Evolutionary conservation across 2,329 filamentous ascomycete genomes (phyloP).

Genomic region (Cadophora malorum): DNA sequence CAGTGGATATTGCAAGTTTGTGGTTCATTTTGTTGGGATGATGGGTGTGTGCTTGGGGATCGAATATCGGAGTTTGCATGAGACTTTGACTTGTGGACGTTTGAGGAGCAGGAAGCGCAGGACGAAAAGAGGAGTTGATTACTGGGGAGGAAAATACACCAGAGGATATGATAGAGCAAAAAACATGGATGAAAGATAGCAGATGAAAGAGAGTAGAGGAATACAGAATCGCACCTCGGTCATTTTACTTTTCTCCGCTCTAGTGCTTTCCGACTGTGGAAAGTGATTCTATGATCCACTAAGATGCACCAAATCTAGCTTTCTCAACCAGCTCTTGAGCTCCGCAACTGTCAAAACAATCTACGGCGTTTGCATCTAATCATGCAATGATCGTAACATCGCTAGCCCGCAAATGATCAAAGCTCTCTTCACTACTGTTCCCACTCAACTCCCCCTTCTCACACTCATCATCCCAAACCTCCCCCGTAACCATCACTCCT

Average conservation of each 20-base stretch:
- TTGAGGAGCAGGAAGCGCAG: not conserved
- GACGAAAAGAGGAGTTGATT: not conserved
- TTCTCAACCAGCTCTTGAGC: not conserved
- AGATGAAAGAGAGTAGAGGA: conserved; percentile 10
- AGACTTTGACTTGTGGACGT: not conserved
- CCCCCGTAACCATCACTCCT: conserved; percentile 38
- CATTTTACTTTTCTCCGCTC: not conserved
- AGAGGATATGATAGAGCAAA: not conserved
- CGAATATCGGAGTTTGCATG: conserved; percentile 5
- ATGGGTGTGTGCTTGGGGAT: not conserved
- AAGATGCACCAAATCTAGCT: not conserved
- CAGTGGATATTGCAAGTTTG: conserved; percentile 2
- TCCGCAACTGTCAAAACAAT: not conserved
- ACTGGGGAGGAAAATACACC: not conserved
- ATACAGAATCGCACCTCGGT: conserved; percentile 6
- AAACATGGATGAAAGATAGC: not conserved
- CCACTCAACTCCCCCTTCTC: conserved; percentile 26
- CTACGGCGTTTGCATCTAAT: not conserved
- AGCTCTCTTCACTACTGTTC: conserved; percentile 40
- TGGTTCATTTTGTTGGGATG: not conserved
- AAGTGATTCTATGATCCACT: conserved; percentile 1
- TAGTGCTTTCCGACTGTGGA: not conserved
- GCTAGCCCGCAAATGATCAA: conserved; percentile 40
- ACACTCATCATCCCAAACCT: conserved; percentile 22
- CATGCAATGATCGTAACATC: conserved; percentile 31